Evolutionary conservation across 2,329 filamentous ascomycete species (phyloP).

Genomic region (Myriosclerotinia curreyana): DNA sequence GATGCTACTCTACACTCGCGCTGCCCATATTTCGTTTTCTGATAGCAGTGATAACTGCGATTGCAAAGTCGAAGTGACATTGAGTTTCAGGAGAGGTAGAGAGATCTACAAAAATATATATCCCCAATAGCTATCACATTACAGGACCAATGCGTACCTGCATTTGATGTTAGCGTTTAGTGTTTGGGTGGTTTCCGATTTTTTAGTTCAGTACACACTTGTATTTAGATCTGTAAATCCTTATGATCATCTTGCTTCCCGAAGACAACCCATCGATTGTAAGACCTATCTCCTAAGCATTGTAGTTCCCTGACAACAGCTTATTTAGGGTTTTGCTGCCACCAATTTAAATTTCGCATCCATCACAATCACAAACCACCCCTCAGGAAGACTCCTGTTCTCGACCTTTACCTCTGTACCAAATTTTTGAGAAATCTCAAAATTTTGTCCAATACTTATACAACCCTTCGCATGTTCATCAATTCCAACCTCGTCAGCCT

Average conservation of each 20-base stretch:
- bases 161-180: no score
- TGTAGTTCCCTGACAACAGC: no score
- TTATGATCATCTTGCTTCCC: no score
- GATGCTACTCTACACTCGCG: background rate
- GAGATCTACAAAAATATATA: background rate
- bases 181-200: no score
- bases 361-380: constrained; percentile 4
- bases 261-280: no score
- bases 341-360: constrained; percentile 14
- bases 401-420: background rate
- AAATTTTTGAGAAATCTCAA: background rate
- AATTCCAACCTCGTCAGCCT: constrained; percentile 1
- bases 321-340: background rate
- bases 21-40: background rate
- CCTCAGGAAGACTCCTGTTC: constrained; percentile 4
- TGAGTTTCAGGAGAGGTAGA: background rate
- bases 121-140: no score
- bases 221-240: no score
- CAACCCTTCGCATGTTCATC: background rate
- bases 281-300: no score
- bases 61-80: constrained; percentile 1
- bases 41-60: background rate
- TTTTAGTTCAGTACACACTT: no score
- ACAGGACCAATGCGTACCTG: no score
- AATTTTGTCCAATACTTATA: constrained; percentile 7